Percentiles rank a stretch among this genome's conserved stretches.
phyloP scores from a whole-genome alignment of 208 protist species.

The Crithidia bombi region DNA sequence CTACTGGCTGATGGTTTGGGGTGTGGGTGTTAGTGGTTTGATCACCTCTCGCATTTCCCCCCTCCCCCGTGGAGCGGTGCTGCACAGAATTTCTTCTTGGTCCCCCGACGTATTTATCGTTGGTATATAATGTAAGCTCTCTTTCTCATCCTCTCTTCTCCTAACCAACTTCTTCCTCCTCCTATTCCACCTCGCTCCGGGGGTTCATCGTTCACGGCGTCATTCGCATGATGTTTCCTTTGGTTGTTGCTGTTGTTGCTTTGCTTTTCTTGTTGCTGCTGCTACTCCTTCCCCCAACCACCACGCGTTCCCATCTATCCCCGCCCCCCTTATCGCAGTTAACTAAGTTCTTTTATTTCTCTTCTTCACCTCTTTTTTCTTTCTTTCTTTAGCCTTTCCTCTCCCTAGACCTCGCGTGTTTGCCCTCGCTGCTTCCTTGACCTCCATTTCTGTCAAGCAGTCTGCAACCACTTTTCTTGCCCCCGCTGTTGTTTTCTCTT shows the following conservation, averaged over 20 bases:
- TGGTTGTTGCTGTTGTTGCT: background rate
- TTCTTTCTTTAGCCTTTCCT: background rate
- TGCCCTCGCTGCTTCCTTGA: background rate
- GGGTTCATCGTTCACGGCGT: too few relatives aligned
- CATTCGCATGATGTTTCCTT: too few relatives aligned
- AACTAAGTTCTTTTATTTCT: too few relatives aligned
- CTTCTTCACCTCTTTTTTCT: background rate
- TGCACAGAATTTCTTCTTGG: too few relatives aligned
- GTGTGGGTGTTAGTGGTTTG: too few relatives aligned
- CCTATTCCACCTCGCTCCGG: background rate
- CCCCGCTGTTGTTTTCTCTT: background rate
- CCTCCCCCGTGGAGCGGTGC: too few relatives aligned
- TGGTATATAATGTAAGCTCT: too few relatives aligned
- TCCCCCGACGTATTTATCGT: too few relatives aligned
- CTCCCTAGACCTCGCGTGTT: background rate
- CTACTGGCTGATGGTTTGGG: too few relatives aligned
- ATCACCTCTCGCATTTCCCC: too few relatives aligned
- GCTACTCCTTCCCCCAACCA: background rate
- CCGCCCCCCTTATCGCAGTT: background rate
- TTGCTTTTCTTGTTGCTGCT: background rate
- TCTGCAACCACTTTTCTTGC: background rate
- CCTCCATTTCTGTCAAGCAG: background rate
- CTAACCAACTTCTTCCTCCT: background rate
- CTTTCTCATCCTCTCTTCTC: too few relatives aligned
- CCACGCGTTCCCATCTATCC: background rate